These are phyloP conservation scores for Populus pruinosa DNA, from an alignment of 345 rosid species.

Conservation along the genomic window DNA sequence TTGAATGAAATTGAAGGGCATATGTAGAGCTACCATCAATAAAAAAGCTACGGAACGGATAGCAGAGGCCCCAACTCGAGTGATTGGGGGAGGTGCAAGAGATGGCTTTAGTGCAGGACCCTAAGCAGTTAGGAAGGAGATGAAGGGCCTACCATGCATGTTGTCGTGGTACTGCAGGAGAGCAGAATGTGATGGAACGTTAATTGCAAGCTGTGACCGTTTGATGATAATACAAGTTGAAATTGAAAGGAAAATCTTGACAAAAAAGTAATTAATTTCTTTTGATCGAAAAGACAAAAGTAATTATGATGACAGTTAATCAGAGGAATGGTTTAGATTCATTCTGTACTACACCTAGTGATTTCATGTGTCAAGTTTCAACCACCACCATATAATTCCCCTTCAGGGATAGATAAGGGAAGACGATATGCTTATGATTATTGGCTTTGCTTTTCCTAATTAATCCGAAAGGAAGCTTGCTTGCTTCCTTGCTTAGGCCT, in stretches of 20 bases:
- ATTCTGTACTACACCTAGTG: background rate
- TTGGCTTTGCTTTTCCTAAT: constrained; percentile 19
- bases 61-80: no score
- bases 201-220: background rate
- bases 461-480: background rate
- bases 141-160: no score
- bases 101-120: no score
- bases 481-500: background rate
- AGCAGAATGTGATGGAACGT: no score
- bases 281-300: background rate
- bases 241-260: constrained; percentile 2
- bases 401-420: background rate
- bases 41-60: no score
- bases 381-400: constrained; percentile 14
- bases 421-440: background rate
- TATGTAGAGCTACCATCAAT: no score
- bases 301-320: constrained; percentile 10
- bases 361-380: background rate
- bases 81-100: no score
- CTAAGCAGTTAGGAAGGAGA: no score
- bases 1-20: no score
- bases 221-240: background rate
- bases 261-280: constrained; percentile 6
- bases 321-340: constrained; percentile 17
- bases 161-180: no score